Evolutionary conservation across 2,329 filamentous ascomycete species (phyloP), one percentile per base, ranked within the genome.

Genomic region (Metarhizium guizhouense): DNA sequence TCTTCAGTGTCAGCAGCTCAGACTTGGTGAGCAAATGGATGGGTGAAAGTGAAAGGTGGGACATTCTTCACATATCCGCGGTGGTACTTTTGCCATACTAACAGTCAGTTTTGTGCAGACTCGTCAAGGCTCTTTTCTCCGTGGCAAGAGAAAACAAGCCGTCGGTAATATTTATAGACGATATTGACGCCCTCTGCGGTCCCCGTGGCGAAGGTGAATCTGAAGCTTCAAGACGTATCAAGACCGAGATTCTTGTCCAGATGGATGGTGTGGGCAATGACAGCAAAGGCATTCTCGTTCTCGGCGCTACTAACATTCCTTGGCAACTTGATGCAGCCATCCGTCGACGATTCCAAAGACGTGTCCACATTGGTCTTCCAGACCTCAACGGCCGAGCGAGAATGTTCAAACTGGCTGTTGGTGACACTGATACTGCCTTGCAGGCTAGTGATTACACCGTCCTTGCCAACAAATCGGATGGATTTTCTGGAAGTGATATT

Each of bases 1-100:
- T 99, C 70, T 99, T 99, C 81, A 96, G 91, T 67, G 92, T 99
- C 62, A 95, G 90, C 74, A 95, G 90, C 79, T 95, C 90, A 68
- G 94, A 99, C 70, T 72, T 99, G 72, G 94, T 99, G 58, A 96
- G 90, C 71, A 99, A 99, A 71, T 99, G 94, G 94, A 99, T 99
- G 94, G 94, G 94, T 76, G 94, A 99, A 74, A 95, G 89, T 78
- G 94, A 99, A 83, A 84, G 91, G 90, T 95, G 76, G 58, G 68
- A 34, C 18, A 6, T 13, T 25, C 38, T 50, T 16, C 16, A 30
- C 13, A 20, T 30, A 14, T 34, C 32, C 3, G 32, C 34, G 52
- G 16, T n/a, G 60, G 63, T 34, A 20, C 20, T 5, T 4, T 36
- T 10, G 20, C 5, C 32, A 42, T 45, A 50, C 65, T 70, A 59